Conservation (phyloP, 495 filamentous ascomycete genomes). For the Daldinia grandis region DNA sequence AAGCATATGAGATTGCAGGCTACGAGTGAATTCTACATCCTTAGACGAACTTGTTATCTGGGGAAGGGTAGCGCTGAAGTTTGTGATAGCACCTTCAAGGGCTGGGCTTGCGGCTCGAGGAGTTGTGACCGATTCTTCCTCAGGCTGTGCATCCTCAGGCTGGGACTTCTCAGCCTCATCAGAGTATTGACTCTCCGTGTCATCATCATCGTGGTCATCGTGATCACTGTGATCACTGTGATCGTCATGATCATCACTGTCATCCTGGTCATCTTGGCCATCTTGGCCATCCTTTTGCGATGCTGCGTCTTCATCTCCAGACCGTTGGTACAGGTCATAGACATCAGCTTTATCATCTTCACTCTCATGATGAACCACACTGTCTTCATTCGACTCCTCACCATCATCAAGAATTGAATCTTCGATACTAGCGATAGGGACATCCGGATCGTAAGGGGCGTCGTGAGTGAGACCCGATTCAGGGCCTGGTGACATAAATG, state of each 20-base stretch:
- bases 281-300: constrained; percentile 48
- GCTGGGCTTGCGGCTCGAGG: constrained; percentile 53
- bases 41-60: constrained; percentile 39
- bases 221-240: constrained; percentile 10
- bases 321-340: constrained; percentile 65
- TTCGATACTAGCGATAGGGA: constrained; percentile 81
- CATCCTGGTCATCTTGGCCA: background rate
- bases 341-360: constrained; percentile 71
- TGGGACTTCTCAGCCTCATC: constrained; percentile 36
- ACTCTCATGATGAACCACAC: constrained; percentile 74
- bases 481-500: constrained; percentile 64
- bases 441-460: constrained; percentile 76
- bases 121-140: constrained; percentile 49
- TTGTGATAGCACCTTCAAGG: constrained; percentile 40
- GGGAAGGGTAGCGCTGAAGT: constrained; percentile 44
- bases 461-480: constrained; percentile 62
- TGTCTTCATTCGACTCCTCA: constrained; percentile 60
- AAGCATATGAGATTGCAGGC: constrained; percentile 55
- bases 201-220: constrained; percentile 15
- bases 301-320: constrained; percentile 52
- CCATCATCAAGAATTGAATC: constrained; percentile 60
- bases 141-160: constrained; percentile 10
- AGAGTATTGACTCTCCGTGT: constrained; percentile 42
- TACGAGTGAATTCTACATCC: constrained; percentile 50
- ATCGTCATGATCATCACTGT: background rate